Evolutionary conservation across 108 stramenopile genomes (phyloP).

Genomic region (Craspedostauros australis): DNA sequence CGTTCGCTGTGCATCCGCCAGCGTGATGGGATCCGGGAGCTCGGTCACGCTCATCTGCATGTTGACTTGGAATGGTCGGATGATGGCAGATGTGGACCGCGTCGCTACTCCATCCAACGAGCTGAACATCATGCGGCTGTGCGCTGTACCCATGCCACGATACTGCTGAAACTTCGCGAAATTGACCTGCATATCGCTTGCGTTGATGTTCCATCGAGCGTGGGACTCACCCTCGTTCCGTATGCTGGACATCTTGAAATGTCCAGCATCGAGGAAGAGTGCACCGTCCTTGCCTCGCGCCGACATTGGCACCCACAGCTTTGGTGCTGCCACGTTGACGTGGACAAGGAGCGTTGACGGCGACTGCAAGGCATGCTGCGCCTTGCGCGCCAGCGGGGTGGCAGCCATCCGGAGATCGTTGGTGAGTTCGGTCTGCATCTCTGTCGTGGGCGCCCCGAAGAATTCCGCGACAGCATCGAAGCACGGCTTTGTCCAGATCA

Average conservation of each 20-base stretch:
- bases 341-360: constrained; percentile 48
- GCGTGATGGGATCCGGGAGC: neutral
- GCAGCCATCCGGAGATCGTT: constrained; percentile 59
- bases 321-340: constrained; percentile 64
- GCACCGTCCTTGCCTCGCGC: constrained; percentile 41
- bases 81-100: constrained; percentile 26
- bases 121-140: too few species aligned
- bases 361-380: constrained; percentile 62
- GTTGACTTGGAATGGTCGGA: constrained; percentile 57
- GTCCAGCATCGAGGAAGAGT: constrained; percentile 59
- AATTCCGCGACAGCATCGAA: constrained; percentile 58
- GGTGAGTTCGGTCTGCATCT: constrained; percentile 43
- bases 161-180: constrained; percentile 32
- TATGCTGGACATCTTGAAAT: constrained; percentile 28
- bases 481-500: constrained; percentile 65
- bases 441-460: constrained; percentile 36
- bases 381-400: constrained; percentile 70
- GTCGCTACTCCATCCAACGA: constrained; percentile 15
- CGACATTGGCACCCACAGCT: constrained; percentile 66
- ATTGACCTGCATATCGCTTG: constrained; percentile 52
- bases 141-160: too few species aligned
- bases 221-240: constrained; percentile 38
- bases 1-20: constrained; percentile 6
- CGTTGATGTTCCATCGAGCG: constrained; percentile 33
- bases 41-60: constrained; percentile 4